Base-by-base conservation (phyloP, 2,329 filamentous ascomycete genomes). In the Pleomassaria siparia region DNA sequence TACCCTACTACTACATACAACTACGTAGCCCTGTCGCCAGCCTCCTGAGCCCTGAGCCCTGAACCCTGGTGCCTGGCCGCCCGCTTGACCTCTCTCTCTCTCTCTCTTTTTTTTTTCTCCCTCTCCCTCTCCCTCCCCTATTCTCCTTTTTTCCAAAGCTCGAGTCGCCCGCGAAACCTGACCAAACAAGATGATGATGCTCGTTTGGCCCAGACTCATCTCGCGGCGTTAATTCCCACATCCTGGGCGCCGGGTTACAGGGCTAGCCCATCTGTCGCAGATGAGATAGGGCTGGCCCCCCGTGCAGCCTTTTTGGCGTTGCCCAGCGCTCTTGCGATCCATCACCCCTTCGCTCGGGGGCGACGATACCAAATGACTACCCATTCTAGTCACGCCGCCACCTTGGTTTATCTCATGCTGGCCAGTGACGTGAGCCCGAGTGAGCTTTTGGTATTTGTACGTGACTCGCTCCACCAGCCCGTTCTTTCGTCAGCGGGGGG, bases 281-380 rank as follows among this genome's bases (percentile, higher is more conserved):
- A 51, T 49, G 54, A 56, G 54, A 60, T 66, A 67, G 64, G 63
- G 61, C 65, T 67, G 63, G 56, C 59, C 58, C 55, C 60, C 56
- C 53, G 48, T 58, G 60, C 62, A 58, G 60, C 62, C 53, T 30
- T 29, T n/a, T 35, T 22, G 26, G 44, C 37, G 35, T 40, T 39
- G 26, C 4, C n/a, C 25, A 35, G 16, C 29, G 13, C 43, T 13
- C 12, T 30, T 35, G 37, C 44, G 42, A 21, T 40, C 44, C 13
- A 33, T 22, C 44, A 26, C 30, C 33, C 35, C 16, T 39, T 36
- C 22, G 21, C 29, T 36, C 26, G 25, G 24, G 41, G 49, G 35
- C 43, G 43, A 43, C 6, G 21, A 49, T 40, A 30, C 29, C 4
- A 7, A 30, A 35, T 35, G 20, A 28, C 29, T 29, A 26, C 32